Conservation (phyloP, 768 basidiomycete genomes). For the Kwoniella dejecticola region DNA sequence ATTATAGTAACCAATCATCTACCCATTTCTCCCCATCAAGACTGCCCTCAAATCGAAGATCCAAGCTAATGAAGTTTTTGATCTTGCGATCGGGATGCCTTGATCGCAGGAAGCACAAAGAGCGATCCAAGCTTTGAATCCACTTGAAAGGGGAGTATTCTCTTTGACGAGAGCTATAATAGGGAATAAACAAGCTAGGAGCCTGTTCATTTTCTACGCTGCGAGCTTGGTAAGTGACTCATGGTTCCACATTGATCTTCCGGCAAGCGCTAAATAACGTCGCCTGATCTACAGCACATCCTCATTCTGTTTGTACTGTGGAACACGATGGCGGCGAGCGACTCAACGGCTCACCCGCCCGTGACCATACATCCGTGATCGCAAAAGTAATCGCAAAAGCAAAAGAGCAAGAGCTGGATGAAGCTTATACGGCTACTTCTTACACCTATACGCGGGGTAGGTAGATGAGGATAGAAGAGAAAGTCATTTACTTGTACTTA, state of each 20-base stretch:
- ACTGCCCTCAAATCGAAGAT: too few species aligned
- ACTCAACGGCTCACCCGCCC: slow-evolving; percentile 31
- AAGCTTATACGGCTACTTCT: too few species aligned
- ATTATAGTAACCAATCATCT: too few species aligned
- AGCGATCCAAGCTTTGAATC: slow-evolving; percentile 87
- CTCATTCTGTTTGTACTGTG: slow-evolving; percentile 52
- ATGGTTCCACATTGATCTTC: not conserved
- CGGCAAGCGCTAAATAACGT: too few species aligned
- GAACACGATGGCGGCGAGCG: slow-evolving; percentile 51
- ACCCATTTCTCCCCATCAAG: not conserved
- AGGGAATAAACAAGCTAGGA: slow-evolving; percentile 84
- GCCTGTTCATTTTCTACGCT: slow-evolving; percentile 86
- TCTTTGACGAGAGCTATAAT: slow-evolving; percentile 80
- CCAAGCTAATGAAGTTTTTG: too few species aligned
- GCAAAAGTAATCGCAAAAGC: not conserved
- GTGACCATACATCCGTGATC: slow-evolving; percentile 32
- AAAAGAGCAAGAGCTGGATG: too few species aligned
- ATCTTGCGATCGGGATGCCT: too few species aligned
- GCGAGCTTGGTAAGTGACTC: slow-evolving; percentile 43
- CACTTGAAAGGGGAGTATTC: slow-evolving; percentile 84
- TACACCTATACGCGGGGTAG: too few species aligned
- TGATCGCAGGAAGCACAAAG: slow-evolving; percentile 99
- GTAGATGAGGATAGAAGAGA: too few species aligned
- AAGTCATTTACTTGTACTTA: too few species aligned
- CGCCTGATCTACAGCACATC: slow-evolving; percentile 49